Conservation (phyloP, 2,329 filamentous ascomycete genomes). For the Aspergillus glaucus region DNA sequence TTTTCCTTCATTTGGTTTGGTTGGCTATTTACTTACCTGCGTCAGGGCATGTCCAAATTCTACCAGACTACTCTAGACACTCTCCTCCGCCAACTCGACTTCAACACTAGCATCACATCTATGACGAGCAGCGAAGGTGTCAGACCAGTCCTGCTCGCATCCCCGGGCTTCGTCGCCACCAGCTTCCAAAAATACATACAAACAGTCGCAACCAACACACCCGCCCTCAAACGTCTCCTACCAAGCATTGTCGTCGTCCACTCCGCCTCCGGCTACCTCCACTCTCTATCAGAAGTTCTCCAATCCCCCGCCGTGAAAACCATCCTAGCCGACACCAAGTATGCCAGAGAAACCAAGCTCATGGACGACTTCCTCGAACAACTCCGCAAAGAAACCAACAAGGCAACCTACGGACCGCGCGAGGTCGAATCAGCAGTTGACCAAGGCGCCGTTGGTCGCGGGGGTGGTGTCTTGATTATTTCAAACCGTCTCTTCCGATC, state of each 20-base stretch:
- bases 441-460: constrained; percentile 80
- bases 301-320: constrained; percentile 70
- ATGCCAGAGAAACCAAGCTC: constrained; percentile 70
- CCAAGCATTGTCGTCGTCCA: constrained; percentile 63
- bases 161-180: constrained; percentile 77
- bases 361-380: constrained; percentile 80
- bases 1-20: not conserved
- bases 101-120: constrained; percentile 43
- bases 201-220: constrained; percentile 53
- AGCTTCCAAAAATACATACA: constrained; percentile 73
- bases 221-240: constrained; percentile 61
- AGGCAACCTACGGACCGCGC: constrained; percentile 81
- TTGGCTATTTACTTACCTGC: constrained; percentile 1
- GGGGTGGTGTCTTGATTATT: constrained; percentile 77
- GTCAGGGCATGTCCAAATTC: constrained; percentile 65
- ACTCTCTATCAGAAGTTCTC: constrained; percentile 81
- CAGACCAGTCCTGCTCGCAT: constrained; percentile 71
- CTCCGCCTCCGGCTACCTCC: constrained; percentile 75
- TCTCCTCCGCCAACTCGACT: constrained; percentile 71
- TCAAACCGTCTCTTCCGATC: constrained; percentile 84
- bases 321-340: constrained; percentile 80
- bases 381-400: constrained; percentile 75
- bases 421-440: constrained; percentile 78
- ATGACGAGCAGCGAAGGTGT: constrained; percentile 30
- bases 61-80: constrained; percentile 71